Base-by-base conservation (phyloP, 108 stramenopile species). In the Cafeteria roenbergensis region DNA sequence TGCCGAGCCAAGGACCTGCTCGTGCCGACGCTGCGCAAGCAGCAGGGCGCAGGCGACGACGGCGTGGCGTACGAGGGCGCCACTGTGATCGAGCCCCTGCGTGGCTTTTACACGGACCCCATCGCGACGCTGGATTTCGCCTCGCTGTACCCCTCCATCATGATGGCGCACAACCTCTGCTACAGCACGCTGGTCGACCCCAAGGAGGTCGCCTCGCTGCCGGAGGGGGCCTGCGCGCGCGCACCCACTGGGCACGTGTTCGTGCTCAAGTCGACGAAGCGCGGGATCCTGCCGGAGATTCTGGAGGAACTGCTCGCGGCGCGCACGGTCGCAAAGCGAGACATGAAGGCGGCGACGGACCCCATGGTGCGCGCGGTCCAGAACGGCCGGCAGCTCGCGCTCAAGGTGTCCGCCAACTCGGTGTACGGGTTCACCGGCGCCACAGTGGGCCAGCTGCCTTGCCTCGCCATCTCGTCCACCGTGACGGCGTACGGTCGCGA, bases 111-210 rank as follows among this genome's bases (percentile, higher is more conserved):
- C 70, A 81, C 93, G 68, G 90, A 89, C 37, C 97, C 97, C 26
- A 94, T 99, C 70, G 93, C 94, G 6, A 99, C 97, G n/a, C 78
- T 99, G 58, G 97, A 99, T 80, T 99, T 99, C 78, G 97, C 97
- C 0, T 93, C 91, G 12, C 83, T 99, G 67, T 99, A 99, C 71
- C 97, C 97, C 51, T 93, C 91, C 63, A 95, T 99, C 76, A 99
- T 99, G 97, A 91, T 93, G 71, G 97, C 94, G 26, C 94, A 92
- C 78, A 99, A 99, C 71, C 77, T 99, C 37, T 99, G 97, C 84
- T 99, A 95, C 77, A 90, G 91, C 27, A 99, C 97, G 1, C 78
- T 95, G 67, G 73, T 95, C 25, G 71, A 80, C 57, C 75, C 81
- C 26, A 68, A 75, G 50, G 94, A 94, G 57, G 86, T 81, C 34